Evolutionary conservation across 371 early-diverging fungal genomes (phyloP), one percentile per base, ranked within the genome.

Genomic region (Smittium mucronatum): DNA sequence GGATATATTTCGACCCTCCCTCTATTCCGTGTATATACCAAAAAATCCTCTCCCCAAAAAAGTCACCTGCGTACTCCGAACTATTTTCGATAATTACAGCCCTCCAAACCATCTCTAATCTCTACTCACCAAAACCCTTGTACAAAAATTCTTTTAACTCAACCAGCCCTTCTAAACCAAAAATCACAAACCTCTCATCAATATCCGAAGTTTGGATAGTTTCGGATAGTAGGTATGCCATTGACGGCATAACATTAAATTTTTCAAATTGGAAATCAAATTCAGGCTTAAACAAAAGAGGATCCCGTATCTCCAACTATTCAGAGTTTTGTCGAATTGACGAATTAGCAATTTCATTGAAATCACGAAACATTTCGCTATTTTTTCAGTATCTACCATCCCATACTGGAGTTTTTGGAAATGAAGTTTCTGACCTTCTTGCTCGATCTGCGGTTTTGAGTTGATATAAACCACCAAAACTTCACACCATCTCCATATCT

Each of bases 161-260:
- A 11, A 16, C 15, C 63, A 15, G 5, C n/a, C 32, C 30, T 61
- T 32, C 65, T 2, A n/a, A n/a, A n/a, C n/a, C n/a, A n/a, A 5
- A 63, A 32, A 17, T 25, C n/a, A 11, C 16, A 61, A 61, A 33
- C 63, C 5, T 61, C 26, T 28, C 63, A 11, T 34, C 35, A 61
- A 57, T 25, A 17, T 63, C 47, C 29, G 78, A 78, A 57, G 69
- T 78, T 2, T 78, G 78, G 78, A 64, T 77, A 1, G 74, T 75
- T 67, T 75, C 78, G 16, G 78, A 78, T 57, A 78, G 78, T 72
- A 65, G 72, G 59, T 78, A 77, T 30, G 78, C 72, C 8, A 77
- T 78, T 30, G 75, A 78, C n/a, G 78, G 75, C 0, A 72, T 75
- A 57, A 78, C 77, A 17, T 47, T 75, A 28, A 57, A 77, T 36